Percentiles rank a stretch among this genome's conserved stretches.
These are phyloP conservation scores for Sporothrix dimorphospora DNA, from an alignment of 2,329 filamentous ascomycete genomes.

Conservation along the genomic window DNA sequence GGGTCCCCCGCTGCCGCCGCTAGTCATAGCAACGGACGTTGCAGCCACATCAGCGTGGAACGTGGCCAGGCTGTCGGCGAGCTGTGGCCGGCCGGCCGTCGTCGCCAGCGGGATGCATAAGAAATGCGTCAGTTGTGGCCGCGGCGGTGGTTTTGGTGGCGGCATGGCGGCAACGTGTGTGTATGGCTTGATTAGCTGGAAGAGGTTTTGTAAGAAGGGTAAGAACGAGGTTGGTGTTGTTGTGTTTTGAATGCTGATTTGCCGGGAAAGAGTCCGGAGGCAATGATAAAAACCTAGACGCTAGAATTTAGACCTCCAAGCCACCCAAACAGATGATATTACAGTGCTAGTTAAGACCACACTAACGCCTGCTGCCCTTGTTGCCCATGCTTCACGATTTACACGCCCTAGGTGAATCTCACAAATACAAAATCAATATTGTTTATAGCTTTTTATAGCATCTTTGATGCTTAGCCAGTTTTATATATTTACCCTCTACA, in stretches of 20 bases:
- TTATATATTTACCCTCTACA: neutral
- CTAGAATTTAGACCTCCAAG: neutral
- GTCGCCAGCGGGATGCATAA: conserved; percentile 73
- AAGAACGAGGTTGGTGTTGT: neutral
- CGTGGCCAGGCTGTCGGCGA: conserved; percentile 62
- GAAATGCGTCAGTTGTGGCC: conserved; percentile 64
- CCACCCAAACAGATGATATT: neutral
- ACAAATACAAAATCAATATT: neutral
- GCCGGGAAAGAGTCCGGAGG: neutral
- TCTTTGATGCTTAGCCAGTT: too few relatives aligned
- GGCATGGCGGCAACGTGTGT: neutral
- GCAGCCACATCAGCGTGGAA: conserved; percentile 64
- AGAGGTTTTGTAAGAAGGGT: neutral
- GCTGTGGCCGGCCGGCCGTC: conserved; percentile 61
- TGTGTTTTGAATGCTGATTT: neutral
- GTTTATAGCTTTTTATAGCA: neutral
- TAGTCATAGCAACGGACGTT: conserved; percentile 25
- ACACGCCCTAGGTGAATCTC: neutral
- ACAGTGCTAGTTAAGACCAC: neutral
- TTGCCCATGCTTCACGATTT: neutral
- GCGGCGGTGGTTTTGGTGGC: conserved; percentile 15
- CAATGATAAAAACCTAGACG: neutral
- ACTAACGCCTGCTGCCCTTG: neutral
- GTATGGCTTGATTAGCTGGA: too few relatives aligned
- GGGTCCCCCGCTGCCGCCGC: conserved; percentile 40